These are phyloP conservation scores for Brassica balearica DNA, from an alignment of 441 rosid species.

Conservation along the genomic window DNA sequence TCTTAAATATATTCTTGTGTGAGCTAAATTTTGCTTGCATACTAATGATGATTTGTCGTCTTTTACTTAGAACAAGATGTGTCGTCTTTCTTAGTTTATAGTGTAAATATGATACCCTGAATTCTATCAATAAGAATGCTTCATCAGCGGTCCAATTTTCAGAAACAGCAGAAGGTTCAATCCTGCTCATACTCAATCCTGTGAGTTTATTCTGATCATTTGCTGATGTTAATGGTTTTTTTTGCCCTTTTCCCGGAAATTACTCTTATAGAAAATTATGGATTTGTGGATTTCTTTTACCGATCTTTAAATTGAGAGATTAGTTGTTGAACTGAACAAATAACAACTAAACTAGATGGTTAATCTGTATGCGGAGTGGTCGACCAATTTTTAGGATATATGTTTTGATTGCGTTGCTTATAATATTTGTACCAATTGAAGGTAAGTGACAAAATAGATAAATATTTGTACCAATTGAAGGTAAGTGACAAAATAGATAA, in stretches of 20 bases:
- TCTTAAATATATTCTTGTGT: slow-evolving; percentile 12
- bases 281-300: neutral
- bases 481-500: neutral
- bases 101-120: neutral
- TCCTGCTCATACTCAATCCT: neutral
- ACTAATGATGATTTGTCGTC: neutral
- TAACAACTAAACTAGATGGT: neutral
- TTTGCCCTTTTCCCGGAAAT: neutral
- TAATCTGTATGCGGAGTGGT: too few species aligned
- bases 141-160: neutral
- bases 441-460: too few species aligned
- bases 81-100: neutral
- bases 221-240: neutral
- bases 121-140: neutral
- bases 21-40: neutral
- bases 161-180: neutral
- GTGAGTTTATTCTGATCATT: neutral
- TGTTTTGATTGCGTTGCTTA: neutral
- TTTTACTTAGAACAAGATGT: neutral
- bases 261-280: neutral
- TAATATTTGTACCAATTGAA: neutral
- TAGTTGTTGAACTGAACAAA: neutral
- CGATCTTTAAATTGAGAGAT: neutral
- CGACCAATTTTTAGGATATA: neutral
- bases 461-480: neutral